phyloP scores from a whole-genome alignment of 1,139 yeast genomes.

The Zygotorulaspora mrakii region DNA sequence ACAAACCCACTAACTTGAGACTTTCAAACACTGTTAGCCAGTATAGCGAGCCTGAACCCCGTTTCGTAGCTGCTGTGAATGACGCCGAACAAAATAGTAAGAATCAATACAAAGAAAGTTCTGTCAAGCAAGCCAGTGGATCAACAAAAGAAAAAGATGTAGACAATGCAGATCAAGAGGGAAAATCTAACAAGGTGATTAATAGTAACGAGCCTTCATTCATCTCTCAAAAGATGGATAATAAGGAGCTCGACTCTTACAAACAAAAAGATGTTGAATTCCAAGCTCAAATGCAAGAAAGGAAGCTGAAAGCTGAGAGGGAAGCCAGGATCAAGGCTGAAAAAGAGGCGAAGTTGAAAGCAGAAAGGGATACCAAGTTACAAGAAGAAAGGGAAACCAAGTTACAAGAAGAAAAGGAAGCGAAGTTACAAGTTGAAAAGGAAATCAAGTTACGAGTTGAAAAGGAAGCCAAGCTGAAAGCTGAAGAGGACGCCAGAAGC shows the following conservation, averaged over 20 bases:
- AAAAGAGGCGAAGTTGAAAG: background rate
- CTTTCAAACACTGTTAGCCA: slow-evolving; percentile 1
- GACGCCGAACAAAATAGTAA: background rate
- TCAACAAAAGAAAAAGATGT: too few relatives aligned
- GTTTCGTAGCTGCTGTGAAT: slow-evolving; percentile 5
- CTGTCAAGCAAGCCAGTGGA: slow-evolving; percentile 8
- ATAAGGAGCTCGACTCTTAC: too few relatives aligned
- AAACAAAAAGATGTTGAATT: too few relatives aligned
- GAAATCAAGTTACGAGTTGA: background rate
- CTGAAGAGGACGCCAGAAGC: slow-evolving; percentile 8
- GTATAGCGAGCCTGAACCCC: slow-evolving; percentile 11
- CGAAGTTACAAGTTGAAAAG: background rate
- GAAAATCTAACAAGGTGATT: too few relatives aligned
- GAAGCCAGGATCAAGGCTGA: background rate
- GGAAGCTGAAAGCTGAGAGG: slow-evolving; percentile 4
- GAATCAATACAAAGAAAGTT: slow-evolving; percentile 7
- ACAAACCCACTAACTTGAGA: slow-evolving; percentile 2
- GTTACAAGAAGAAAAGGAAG: background rate
- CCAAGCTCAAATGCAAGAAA: slow-evolving; percentile 5
- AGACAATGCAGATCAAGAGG: too few relatives aligned
- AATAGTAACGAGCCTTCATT: too few relatives aligned
- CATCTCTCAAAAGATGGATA: too few relatives aligned
- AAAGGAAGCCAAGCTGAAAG: slow-evolving; percentile 11
- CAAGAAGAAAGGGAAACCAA: background rate
- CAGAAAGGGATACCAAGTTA: background rate